These are phyloP conservation scores for Xylaria sp. DNA, from an alignment of 2,329 filamentous ascomycete species.

Conservation along the genomic window DNA sequence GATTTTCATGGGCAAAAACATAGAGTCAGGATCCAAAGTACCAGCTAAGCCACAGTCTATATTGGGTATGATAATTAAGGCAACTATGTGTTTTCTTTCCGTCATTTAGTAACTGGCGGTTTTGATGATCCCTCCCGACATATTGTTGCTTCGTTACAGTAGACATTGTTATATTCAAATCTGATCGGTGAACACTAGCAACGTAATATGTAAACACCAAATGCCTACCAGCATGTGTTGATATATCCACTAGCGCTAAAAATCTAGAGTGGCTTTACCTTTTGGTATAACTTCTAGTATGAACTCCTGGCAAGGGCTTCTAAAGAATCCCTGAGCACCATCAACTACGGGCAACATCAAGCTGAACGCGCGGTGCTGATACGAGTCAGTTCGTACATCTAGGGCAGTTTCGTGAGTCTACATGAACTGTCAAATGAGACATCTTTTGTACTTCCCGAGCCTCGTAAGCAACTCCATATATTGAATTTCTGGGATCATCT, in stretches of 20 bases:
- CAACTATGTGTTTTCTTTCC: no score
- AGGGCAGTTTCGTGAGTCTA: neutral
- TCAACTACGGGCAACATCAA: neutral
- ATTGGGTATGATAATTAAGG: no score
- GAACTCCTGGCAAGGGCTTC: neutral
- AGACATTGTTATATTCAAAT: no score
- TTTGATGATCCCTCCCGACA: no score
- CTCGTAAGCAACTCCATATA: neutral
- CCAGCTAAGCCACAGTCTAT: neutral
- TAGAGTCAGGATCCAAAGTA: no score
- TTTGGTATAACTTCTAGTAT: neutral
- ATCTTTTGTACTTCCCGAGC: neutral
- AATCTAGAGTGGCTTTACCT: neutral
- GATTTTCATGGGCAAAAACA: neutral
- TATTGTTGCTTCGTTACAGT: no score
- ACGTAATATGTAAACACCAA: no score
- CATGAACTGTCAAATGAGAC: neutral
- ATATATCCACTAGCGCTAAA: neutral
- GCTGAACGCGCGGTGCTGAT: conserved; percentile 9
- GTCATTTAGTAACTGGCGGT: no score
- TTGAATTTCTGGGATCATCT: neutral
- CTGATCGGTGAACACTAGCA: no score
- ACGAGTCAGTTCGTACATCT: neutral
- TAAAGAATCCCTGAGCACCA: neutral
- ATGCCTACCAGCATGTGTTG: no score